Evolutionary conservation across 805 yeast genomes (phyloP).

Genomic region (Candida palmyrensis): DNA sequence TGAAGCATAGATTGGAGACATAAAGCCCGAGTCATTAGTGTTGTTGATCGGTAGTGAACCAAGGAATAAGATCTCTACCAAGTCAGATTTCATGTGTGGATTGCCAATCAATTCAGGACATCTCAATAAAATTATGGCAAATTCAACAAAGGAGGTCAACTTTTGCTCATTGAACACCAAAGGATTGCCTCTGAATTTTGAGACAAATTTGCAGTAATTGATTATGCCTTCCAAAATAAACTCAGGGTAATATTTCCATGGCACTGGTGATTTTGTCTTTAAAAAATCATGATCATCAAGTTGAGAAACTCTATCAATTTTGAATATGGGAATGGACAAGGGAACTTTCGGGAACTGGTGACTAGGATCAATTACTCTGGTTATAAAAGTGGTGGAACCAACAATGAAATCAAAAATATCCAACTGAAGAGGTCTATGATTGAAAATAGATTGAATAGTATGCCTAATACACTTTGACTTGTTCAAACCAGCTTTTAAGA

Average conservation of each 20-base stretch:
- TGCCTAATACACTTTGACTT: constrained; percentile 41
- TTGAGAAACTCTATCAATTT: constrained; percentile 57
- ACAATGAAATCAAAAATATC: constrained; percentile 73
- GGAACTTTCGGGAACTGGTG: constrained; percentile 55
- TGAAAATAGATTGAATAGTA: constrained; percentile 60
- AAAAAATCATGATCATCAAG: constrained; percentile 72
- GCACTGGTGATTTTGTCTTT: constrained; percentile 60
- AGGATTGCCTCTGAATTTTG: constrained; percentile 53
- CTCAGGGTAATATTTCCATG: constrained; percentile 85
- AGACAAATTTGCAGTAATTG: constrained; percentile 60
- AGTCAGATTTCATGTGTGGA: constrained; percentile 85
- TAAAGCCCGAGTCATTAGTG: constrained; percentile 70
- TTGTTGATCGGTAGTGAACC: constrained; percentile 58
- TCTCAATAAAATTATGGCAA: constrained; percentile 69
- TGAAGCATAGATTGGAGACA: constrained; percentile 59
- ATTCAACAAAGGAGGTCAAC: constrained; percentile 57
- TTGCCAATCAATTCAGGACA: constrained; percentile 84
- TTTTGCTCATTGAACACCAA: constrained; percentile 49
- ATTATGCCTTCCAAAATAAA: constrained; percentile 77
- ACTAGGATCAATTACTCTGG: constrained; percentile 66
- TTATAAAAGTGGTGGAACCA: constrained; percentile 70
- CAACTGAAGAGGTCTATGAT: constrained; percentile 50
- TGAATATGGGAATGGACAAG: constrained; percentile 49
- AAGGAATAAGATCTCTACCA: constrained; percentile 73
- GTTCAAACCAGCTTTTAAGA: constrained; percentile 34